Base-by-base conservation (phyloP, 108 stramenopile genomes). In the Fragilariopsis cylindrus region DNA sequence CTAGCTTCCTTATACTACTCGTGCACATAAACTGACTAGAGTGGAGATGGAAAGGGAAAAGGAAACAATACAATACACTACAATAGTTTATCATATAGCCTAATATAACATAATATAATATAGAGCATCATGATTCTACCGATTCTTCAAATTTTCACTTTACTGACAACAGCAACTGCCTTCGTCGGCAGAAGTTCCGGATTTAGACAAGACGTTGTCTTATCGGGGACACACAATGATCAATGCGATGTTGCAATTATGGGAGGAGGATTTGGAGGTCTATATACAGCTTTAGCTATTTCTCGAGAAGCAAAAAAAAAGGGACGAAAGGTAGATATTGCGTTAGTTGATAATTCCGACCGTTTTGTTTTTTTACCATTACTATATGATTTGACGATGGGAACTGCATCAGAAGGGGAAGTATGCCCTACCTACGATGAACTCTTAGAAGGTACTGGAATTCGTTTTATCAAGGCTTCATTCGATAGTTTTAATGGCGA, bases 281-380 rank as follows among this genome's bases (percentile, higher is more conserved):
- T 89, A 48, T 87, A 89, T 54, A 82, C 86, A 13, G 88, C 88
- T 3, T 57, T 89, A 44, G 70, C 82, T 18, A 49, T 89, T 7
- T 73, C 81, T 48, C 82, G 84, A 40, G 81, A 80, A 68, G 64
- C 82, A 2, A 65, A 63, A 69, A 21, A 54, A 43, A 47, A 69
- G 55, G 72, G 79, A 42, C 60, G 73, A 65, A 12, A 49, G 3
- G 41, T 64, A 4, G 73, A 79, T 52, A 85, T 96, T 30, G 89
- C 88, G 13, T 68, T 96, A 1, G 83, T 96, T 42, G 93, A 94
- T 67, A 84, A 84, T 69, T 85, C 88, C 3, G 91, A 92, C 65
- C 73, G 86, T 64, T 96, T 96, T 71, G 91, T 93, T 4, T 96
- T 96, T 80, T 79, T 94, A 53, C 95, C 95, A 0, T 79, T 96